Conservation (phyloP, 2,329 filamentous ascomycete genomes). For the Scortechinia acanthostroma region DNA sequence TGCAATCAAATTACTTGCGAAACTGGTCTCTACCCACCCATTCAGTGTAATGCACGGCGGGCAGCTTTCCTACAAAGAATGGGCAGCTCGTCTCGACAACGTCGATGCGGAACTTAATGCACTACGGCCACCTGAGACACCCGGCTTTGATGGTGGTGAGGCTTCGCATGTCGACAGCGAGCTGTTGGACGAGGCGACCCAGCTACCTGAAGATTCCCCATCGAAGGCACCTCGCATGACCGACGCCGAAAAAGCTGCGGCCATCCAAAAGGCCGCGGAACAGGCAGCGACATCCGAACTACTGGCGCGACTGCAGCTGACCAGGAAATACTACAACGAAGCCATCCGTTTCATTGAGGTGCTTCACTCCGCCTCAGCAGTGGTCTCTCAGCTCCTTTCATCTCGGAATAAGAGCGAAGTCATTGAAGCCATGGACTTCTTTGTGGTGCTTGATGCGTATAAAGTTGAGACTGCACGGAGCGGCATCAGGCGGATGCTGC, state of each 20-base stretch:
- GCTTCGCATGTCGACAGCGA: conserved; percentile 60
- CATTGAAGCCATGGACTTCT: conserved; percentile 98
- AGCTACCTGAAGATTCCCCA: conserved; percentile 18
- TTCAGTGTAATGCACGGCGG: conserved; percentile 88
- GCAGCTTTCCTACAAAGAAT: conserved; percentile 76
- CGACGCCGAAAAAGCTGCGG: conserved; percentile 70
- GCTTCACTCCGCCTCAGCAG: conserved; percentile 72
- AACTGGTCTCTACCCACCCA: conserved; percentile 86
- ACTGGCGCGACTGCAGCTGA: conserved; percentile 79
- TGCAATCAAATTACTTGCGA: conserved; percentile 83
- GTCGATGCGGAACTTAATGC: conserved; percentile 77
- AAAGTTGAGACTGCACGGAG: conserved; percentile 87
- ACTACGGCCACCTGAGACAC: conserved; percentile 71
- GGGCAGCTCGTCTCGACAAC: conserved; percentile 73
- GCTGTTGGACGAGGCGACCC: conserved; percentile 82
- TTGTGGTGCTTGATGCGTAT: conserved; percentile 90
- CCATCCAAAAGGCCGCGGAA: conserved; percentile 73
- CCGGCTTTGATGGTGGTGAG: conserved; percentile 47
- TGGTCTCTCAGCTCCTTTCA: conserved; percentile 79
- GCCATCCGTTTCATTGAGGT: conserved; percentile 90
- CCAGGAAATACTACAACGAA: conserved; percentile 85
- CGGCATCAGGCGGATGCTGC: conserved; percentile 90
- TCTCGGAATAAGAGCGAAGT: conserved; percentile 97
- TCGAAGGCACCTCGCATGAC: conserved; percentile 48
- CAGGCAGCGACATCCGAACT: conserved; percentile 84